Evolutionary conservation across 2,329 filamentous ascomycete genomes (phyloP).

Genomic region (Aspergillus latus): DNA sequence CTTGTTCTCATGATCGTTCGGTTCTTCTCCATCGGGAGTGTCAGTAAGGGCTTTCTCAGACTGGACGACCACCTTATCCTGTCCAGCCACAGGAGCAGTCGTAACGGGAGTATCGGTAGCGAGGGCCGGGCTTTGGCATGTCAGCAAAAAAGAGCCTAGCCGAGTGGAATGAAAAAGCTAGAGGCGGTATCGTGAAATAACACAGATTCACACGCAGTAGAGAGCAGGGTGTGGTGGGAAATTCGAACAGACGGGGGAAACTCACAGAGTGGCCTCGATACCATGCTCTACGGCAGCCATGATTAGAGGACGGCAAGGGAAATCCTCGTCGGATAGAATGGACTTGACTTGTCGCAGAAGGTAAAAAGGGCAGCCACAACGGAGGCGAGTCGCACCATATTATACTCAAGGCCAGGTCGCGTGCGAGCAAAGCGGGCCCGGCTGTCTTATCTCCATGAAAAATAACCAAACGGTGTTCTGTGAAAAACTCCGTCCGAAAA

Average conservation of each 20-base stretch:
- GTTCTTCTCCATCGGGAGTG: constrained; percentile 53
- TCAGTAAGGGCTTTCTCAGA: constrained; percentile 33
- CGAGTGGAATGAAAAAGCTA: not conserved
- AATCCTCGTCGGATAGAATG: constrained; percentile 8
- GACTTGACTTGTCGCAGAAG: constrained; percentile 11
- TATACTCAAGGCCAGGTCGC: constrained; percentile 27
- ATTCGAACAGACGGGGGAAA: not conserved
- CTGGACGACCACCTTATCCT: constrained; percentile 23
- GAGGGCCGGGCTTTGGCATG: constrained; percentile 17
- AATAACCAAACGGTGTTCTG: constrained; percentile 19
- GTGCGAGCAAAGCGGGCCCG: constrained; percentile 66
- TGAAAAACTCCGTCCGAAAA: constrained; percentile 10
- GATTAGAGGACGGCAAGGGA: constrained; percentile 14
- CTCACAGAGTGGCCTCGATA: constrained; percentile 31
- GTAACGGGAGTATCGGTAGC: constrained; percentile 20
- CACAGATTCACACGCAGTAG: not conserved
- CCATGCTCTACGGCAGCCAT: constrained; percentile 31
- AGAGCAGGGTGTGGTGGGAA: not conserved
- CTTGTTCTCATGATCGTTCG: constrained; percentile 53
- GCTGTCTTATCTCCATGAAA: constrained; percentile 63
- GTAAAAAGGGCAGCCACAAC: constrained; percentile 11
- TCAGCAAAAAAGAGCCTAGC: not conserved
- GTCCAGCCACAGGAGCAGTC: constrained; percentile 26
- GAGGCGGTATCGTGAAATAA: not conserved
- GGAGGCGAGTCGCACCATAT: constrained; percentile 26